Conservation (phyloP, 2,329 filamentous ascomycete genomes). For the Trichoderma gracile region DNA sequence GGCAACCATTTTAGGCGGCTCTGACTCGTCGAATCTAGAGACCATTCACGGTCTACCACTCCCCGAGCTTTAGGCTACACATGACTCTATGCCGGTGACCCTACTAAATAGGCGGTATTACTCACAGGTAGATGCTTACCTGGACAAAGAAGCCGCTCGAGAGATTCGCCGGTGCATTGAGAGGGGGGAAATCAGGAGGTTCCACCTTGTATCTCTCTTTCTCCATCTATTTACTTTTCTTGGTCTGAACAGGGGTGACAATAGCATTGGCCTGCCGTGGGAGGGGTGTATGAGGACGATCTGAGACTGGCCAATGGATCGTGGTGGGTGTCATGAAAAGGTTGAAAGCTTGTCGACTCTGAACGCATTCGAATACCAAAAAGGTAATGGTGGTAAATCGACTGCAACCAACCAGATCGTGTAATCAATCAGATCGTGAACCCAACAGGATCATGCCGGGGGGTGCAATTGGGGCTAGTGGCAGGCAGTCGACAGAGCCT, state of each 20-base stretch:
- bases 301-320: background rate
- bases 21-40: background rate
- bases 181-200: background rate
- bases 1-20: slow-evolving; percentile 5
- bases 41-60: background rate
- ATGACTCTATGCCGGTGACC: slow-evolving; percentile 6
- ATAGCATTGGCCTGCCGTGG: background rate
- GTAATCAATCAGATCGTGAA: background rate
- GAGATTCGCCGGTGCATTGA: background rate
- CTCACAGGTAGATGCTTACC: slow-evolving; percentile 10
- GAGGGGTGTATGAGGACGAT: background rate
- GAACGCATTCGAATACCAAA: too few relatives aligned
- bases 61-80: background rate
- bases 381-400: too few relatives aligned
- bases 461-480: background rate
- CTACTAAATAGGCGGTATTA: background rate
- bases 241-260: background rate
- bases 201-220: too few relatives aligned
- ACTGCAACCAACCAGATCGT: too few relatives aligned
- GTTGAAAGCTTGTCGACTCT: too few relatives aligned
- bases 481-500: background rate
- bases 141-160: background rate
- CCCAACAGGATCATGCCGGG: background rate
- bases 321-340: background rate
- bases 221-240: background rate